These are phyloP conservation scores for Agarophyton chilense DNA, from an alignment of 23 red algal genomes.

Conservation along the genomic window DNA sequence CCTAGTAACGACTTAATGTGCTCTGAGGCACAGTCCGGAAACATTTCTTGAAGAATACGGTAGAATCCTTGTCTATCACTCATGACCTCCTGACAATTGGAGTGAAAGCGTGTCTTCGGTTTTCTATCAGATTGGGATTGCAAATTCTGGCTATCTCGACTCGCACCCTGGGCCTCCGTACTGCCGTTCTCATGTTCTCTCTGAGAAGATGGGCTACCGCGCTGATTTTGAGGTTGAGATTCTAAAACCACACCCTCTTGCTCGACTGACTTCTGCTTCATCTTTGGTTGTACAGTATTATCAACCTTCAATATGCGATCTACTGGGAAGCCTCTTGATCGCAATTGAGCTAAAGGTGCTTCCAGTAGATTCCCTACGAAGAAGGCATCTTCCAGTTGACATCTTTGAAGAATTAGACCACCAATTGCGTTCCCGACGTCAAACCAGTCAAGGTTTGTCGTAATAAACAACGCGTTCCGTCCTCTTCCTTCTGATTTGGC, in stretches of 20 bases:
- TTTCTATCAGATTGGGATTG: background rate
- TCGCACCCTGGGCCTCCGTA: background rate
- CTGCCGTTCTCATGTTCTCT: background rate
- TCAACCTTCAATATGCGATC: slow-evolving; percentile 56
- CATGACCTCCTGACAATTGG: background rate
- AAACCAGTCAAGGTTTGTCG: slow-evolving; percentile 61
- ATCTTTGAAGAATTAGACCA: slow-evolving; percentile 24
- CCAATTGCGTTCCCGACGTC: slow-evolving; percentile 72
- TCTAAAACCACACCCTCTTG: background rate
- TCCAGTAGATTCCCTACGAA: slow-evolving; percentile 64
- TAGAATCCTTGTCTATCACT: slow-evolving; percentile 31
- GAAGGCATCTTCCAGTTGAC: slow-evolving; percentile 61
- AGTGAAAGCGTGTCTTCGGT: background rate
- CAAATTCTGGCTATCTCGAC: background rate
- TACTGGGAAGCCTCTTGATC: slow-evolving; percentile 75
- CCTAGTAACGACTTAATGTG: slow-evolving; percentile 23
- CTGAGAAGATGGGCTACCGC: background rate
- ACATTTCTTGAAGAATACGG: slow-evolving; percentile 35
- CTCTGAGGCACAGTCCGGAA: slow-evolving; percentile 15
- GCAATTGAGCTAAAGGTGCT: slow-evolving; percentile 57
- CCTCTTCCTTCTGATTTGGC: slow-evolving; percentile 24
- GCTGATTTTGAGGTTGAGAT: background rate
- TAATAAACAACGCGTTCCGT: slow-evolving; percentile 49
- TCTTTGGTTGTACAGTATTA: background rate
- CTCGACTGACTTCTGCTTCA: background rate